A percentile compares a stretch with the other conserved stretches of the same genome.
Conservation (phyloP, 2,329 filamentous ascomycete genomes). For the Fusarium haematococcum region DNA sequence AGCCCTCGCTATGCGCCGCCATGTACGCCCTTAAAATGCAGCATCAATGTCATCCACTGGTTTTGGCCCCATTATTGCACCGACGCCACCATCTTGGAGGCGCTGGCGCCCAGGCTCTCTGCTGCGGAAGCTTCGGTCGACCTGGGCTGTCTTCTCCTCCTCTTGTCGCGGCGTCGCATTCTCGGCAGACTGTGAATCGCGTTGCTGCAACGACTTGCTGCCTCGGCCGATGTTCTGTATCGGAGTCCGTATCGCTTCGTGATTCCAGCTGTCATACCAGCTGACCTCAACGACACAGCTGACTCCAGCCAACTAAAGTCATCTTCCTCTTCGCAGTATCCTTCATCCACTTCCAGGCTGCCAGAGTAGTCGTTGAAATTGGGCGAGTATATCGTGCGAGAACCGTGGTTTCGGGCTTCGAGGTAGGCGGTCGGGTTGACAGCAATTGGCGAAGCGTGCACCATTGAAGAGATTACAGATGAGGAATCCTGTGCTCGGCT, state of each 20-base stretch:
- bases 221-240: conserved; percentile 40
- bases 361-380: not conserved
- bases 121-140: conserved; percentile 11
- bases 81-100: conserved; percentile 5
- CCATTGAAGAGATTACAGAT: not conserved
- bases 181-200: conserved; percentile 39
- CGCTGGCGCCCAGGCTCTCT: not conserved
- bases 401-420: conserved; percentile 1
- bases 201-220: conserved; percentile 41
- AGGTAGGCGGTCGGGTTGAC: conserved; percentile 3
- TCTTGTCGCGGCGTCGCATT: conserved; percentile 45
- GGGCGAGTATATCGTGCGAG: conserved; percentile 8
- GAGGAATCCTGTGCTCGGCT: not conserved
- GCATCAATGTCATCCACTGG: not conserved
- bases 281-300: conserved; percentile 11
- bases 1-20: conserved; percentile 21
- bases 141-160: conserved; percentile 20
- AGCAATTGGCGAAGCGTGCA: conserved; percentile 1
- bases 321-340: conserved; percentile 42
- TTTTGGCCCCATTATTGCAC: conserved; percentile 6
- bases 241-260: conserved; percentile 39
- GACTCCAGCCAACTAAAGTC: conserved; percentile 44
- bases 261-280: conserved; percentile 24
- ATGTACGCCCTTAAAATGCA: conserved; percentile 3
- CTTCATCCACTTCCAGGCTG: conserved; percentile 46